Base-by-base conservation (phyloP, 495 filamentous ascomycete genomes). In the Glarea lozoyensis region DNA sequence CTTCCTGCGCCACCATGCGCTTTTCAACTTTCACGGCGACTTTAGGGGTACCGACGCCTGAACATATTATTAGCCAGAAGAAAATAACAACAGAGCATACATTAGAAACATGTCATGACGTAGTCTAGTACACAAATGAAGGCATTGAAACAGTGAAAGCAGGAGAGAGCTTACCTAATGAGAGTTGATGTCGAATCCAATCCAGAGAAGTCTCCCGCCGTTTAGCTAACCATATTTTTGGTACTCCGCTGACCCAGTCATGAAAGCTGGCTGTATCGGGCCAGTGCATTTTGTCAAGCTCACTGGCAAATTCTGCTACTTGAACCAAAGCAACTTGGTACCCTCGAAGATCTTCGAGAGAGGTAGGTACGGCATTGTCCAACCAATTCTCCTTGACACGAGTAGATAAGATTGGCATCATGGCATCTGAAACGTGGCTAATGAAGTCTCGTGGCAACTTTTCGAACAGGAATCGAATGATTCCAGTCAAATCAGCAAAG, bases 11-110 rank as follows among this genome's bases (percentile, higher is more conserved):
- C 1, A 97, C 65, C 46, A 79, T 74, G 53, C 88, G 79, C 18
- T 84, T 94, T 59, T 98, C 93, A 0, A 90, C 68, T 41, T 84
- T 76, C 55, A 96, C 88, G 2, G 90, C 88, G 30, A 67, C 64
- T 48, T 75, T 79, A 2, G 77, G 70, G 20, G 66, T 59, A 23
- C 76, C 73, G 29, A 86, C 65, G 5, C 82, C 84, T 52, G 31
- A 13, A 36, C 6, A 10, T 13, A 16, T 31, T 21, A 24, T n/a
- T n/a, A n/a, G n/a, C n/a, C n/a, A n/a, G n/a, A n/a, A n/a, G n/a
- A n/a, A n/a, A n/a, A n/a, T n/a, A n/a, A n/a, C n/a, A n/a, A n/a
- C n/a, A n/a, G n/a, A n/a, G n/a, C n/a, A n/a, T n/a, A n/a, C n/a
- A n/a, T n/a, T n/a, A n/a, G n/a, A n/a, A n/a, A n/a, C n/a, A n/a